Conservation (phyloP, 129 eudicot genomes). For the Chrysanthemum makinoi region DNA sequence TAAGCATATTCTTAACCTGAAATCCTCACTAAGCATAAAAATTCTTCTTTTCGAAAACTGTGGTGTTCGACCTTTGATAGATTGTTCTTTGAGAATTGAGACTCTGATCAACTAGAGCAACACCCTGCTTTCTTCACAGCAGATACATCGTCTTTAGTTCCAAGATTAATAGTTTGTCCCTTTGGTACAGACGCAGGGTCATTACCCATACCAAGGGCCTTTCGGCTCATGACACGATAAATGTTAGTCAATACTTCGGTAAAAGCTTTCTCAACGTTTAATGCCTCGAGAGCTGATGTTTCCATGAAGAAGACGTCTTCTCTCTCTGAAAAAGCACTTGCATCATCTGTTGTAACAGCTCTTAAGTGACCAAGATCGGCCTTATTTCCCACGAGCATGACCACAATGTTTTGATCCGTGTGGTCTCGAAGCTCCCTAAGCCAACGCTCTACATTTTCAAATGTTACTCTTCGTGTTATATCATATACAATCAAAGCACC, state of each 20-base stretch:
- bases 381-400: constrained; percentile 50
- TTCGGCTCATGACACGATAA: constrained; percentile 38
- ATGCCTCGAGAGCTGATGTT: constrained; percentile 44
- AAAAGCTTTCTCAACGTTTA: constrained; percentile 45
- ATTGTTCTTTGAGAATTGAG: constrained; percentile 6
- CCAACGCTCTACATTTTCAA: constrained; percentile 44
- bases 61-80: no score
- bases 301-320: constrained; percentile 43
- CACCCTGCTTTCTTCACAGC: constrained; percentile 49
- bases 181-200: constrained; percentile 38
- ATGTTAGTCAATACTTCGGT: constrained; percentile 41
- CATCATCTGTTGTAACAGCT: constrained; percentile 33
- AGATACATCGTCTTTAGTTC: constrained; percentile 42
- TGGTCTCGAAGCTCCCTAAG: constrained; percentile 40
- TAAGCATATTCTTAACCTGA: no score
- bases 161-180: constrained; percentile 43
- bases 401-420: constrained; percentile 42
- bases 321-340: constrained; percentile 34
- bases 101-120: constrained; percentile 28
- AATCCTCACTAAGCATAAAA: no score
- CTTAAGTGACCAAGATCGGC: constrained; percentile 41
- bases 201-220: constrained; percentile 30
- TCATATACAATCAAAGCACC: constrained; percentile 41
- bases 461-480: constrained; percentile 34
- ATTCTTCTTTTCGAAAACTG: no score